A percentile compares a stretch with the other conserved stretches of the same genome.
Conservation (phyloP, 257 asterid species). For the Jasminum sambac region DNA sequence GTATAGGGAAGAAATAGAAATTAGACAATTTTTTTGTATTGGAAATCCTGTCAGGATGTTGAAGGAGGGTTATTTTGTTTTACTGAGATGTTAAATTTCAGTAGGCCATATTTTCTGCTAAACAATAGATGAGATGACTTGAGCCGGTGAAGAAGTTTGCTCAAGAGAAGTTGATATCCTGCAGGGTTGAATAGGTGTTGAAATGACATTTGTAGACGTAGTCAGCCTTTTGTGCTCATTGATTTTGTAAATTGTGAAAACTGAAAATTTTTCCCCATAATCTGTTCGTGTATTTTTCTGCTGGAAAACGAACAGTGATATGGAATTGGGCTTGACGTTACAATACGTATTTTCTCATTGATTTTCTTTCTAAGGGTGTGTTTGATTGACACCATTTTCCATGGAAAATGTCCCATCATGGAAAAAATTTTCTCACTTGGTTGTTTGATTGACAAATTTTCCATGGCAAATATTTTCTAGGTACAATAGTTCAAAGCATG, state of each 20-base stretch:
- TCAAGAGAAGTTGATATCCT: not conserved
- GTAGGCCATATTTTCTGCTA: not conserved
- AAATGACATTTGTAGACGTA: not conserved
- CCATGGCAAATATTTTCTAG: no score
- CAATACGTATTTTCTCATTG: no score
- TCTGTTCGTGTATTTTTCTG: not conserved
- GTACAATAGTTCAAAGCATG: no score
- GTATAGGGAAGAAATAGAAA: not conserved
- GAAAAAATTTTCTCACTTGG: no score
- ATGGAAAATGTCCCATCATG: no score
- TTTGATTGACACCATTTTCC: no score
- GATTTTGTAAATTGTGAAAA: not conserved
- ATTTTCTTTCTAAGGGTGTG: no score
- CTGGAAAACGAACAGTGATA: not conserved
- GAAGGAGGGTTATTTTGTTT: not conserved
- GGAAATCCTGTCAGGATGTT: not conserved
- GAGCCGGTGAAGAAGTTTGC: not conserved
- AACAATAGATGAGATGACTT: slow-evolving; percentile 4
- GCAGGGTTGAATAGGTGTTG: not conserved
- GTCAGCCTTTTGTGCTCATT: not conserved
- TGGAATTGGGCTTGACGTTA: not conserved
- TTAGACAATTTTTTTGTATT: not conserved
- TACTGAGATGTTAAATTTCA: not conserved
- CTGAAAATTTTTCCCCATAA: not conserved
- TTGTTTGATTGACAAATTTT: no score